A percentile compares a stretch with the other conserved stretches of the same genome.
Conservation (phyloP, 1,139 yeast species). For the Starmera stellimalicola region DNA sequence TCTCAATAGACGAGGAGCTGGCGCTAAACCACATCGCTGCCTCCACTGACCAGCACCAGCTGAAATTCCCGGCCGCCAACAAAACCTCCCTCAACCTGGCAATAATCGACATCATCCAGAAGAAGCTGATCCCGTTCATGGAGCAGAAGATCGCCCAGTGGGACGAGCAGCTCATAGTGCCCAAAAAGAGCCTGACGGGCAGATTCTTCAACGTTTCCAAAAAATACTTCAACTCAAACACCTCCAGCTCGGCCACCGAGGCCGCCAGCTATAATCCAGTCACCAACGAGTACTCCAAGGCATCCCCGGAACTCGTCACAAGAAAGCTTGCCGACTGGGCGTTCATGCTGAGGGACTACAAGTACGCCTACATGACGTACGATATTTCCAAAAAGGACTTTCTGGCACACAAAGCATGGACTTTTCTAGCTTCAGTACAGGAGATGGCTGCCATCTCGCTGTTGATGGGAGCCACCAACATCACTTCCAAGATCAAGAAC, state of each 20-base stretch:
- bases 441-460: conserved; percentile 79
- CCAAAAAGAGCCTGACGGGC: conserved; percentile 65
- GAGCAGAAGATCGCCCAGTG: conserved; percentile 62
- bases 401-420: conserved; percentile 73
- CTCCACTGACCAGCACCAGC: conserved; percentile 1
- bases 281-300: conserved; percentile 46
- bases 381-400: conserved; percentile 77
- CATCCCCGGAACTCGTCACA: conserved; percentile 65
- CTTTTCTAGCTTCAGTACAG: conserved; percentile 72
- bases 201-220: conserved; percentile 62
- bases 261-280: conserved; percentile 29
- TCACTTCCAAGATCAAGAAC: conserved; percentile 50
- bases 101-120: conserved; percentile 46
- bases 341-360: conserved; percentile 79
- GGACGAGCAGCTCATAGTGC: conserved; percentile 67
- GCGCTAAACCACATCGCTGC: conserved; percentile 21
- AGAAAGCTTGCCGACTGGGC: conserved; percentile 90
- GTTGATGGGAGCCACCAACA: conserved; percentile 58
- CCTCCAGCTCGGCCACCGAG: conserved; percentile 11
- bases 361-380: conserved; percentile 75
- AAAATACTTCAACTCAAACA: conserved; percentile 35
- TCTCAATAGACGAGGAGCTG: conserved; percentile 47
- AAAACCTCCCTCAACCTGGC: conserved; percentile 31
- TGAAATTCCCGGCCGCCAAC: conserved; percentile 22
- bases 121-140: conserved; percentile 67